A percentile compares a stretch with the other conserved stretches of the same genome.
Evolutionary conservation across 768 basidiomycete species (phyloP).

Genomic region (Coprinopsis cinerea): DNA sequence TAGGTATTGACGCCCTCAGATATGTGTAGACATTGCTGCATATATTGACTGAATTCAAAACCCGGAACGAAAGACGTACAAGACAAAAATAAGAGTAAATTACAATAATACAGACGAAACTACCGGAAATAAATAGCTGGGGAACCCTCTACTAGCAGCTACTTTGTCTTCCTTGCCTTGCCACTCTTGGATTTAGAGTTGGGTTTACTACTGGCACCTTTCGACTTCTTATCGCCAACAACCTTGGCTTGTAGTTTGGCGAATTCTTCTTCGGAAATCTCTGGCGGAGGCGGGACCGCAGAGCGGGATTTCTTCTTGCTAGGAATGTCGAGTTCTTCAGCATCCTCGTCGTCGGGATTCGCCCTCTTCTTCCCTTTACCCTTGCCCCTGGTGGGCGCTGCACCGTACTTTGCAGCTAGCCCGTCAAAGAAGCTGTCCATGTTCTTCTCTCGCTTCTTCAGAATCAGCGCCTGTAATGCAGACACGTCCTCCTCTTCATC

Average conservation of each 20-base stretch:
- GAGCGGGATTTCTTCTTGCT: conserved; percentile 46
- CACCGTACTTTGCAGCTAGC: conserved; percentile 72
- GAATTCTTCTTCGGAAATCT: conserved; percentile 65
- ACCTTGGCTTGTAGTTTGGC: conserved; percentile 53
- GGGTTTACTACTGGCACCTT: conserved; percentile 12
- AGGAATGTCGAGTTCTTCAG: conserved; percentile 34
- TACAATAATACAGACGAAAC: too few species aligned
- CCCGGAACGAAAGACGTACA: too few species aligned
- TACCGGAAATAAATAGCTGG: not conserved
- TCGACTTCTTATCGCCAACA: conserved; percentile 38
- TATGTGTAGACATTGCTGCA: conserved; percentile 46
- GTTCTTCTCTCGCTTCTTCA: conserved; percentile 64
- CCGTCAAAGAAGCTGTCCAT: conserved; percentile 69
- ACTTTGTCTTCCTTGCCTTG: conserved; percentile 32
- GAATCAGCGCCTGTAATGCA: conserved; percentile 73
- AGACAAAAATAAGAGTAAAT: not conserved
- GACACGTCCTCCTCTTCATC: conserved; percentile 49
- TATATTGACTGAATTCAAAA: too few species aligned
- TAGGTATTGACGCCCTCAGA: conserved; percentile 79
- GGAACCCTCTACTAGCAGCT: not conserved
- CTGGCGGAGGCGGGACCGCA: conserved; percentile 37
- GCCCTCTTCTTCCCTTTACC: conserved; percentile 52
- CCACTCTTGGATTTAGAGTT: conserved; percentile 28
- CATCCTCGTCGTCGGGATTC: conserved; percentile 35
- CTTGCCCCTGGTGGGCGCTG: conserved; percentile 37